Evolutionary conservation across 148 eudicot genomes (phyloP), one percentile per base, ranked within the genome.

Genomic region (Vaccinium vitisidaea): DNA sequence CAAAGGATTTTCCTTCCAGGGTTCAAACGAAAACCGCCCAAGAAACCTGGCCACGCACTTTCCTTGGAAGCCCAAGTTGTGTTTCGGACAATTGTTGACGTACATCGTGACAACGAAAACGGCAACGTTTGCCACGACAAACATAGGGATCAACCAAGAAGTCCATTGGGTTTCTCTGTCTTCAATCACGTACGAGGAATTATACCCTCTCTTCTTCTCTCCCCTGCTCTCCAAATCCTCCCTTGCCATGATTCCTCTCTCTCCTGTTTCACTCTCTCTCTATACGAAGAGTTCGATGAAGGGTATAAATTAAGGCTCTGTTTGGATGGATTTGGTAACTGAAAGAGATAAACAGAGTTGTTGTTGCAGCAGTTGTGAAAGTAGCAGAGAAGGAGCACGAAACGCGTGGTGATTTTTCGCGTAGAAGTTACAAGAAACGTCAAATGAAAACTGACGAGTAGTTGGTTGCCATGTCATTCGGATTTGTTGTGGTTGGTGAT

Each of bases 21-120:
- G 93, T 81, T 95, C 87, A 73, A 93, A 95, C 0, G 98, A 95
- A n/a, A 95, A 89, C 69, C 95, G 76, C 14, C 93, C 92, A 9
- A 95, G 92, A 79, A 92, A 93, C 80, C 89, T 88, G 0, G 89
- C 91, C 0, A 92, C 88, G 75, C 96, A 93, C 79, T 79, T 88
- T 0, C 84, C 80, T 0, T 71, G 74, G 1, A 4, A 4, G 1
- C 9, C 67, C 5, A 1, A 10, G 9, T n/a, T 69, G 53, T 91
- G 87, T 30, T 87, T 88, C 4, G 96, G 96, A 63, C 98, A 95
- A 53, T 95, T 87, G 74, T 95, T 95, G 8, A 92, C 56, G 52
- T 85, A 92, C 97, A 95, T 90, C 8, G 71, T 84, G 0, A 92
- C 59, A 0, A 92, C 63, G 84, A 95, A 95, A 59, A 95, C 43